Conservation (phyloP, 2,329 filamentous ascomycete genomes). For the Diaporthe ilicicola region DNA sequence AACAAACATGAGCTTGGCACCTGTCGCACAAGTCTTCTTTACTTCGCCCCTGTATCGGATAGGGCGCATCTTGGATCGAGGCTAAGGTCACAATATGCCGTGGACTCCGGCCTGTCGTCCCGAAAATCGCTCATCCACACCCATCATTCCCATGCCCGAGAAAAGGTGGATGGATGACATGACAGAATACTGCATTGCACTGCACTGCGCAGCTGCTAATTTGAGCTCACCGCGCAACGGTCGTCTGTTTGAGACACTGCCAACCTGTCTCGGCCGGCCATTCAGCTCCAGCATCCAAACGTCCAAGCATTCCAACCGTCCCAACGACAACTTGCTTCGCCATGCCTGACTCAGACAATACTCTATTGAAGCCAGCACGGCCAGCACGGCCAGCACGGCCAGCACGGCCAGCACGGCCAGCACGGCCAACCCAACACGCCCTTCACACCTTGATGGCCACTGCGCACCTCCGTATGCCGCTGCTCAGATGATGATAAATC, state of each 20-base stretch:
- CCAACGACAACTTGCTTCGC: background rate
- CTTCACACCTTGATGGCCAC: conserved; percentile 1
- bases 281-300: conserved; percentile 4
- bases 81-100: background rate
- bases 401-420: background rate
- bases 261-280: conserved; percentile 3
- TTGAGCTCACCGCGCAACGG: conserved; percentile 13
- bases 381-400: background rate
- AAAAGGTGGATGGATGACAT: background rate
- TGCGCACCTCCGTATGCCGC: background rate
- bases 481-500: conserved; percentile 14
- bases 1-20: background rate
- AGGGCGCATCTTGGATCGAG: background rate
- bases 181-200: background rate
- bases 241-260: conserved; percentile 11
- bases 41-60: background rate
- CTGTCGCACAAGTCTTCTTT: conserved; percentile 6
- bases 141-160: background rate
- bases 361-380: background rate
- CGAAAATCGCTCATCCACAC: conserved; percentile 27
- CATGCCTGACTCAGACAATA: conserved; percentile 10
- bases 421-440: background rate
- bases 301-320: background rate
- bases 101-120: conserved; percentile 15
- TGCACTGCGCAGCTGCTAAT: conserved; percentile 14